Evolutionary conservation across 2,329 filamentous ascomycete species (phyloP), one percentile per base, ranked within the genome.

Genomic region (Aquanectria penicillioides): DNA sequence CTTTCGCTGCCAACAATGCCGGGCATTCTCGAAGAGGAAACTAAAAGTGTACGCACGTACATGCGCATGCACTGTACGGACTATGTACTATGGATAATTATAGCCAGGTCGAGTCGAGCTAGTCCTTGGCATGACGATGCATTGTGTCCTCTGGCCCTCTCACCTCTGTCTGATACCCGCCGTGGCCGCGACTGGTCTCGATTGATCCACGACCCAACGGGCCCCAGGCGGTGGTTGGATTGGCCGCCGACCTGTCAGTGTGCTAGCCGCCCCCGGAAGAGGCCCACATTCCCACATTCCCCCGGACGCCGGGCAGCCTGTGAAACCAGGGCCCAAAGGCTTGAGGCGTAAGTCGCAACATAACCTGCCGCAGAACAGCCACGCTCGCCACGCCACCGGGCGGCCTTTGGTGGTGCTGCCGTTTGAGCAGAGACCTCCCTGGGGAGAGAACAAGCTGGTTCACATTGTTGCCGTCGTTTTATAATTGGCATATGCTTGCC

Each of bases 291-390:
- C 61, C 63, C 59, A 49, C 59, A 48, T 56, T 52, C 38, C 36
- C 25, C 47, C 50, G 40, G 26, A 20, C 36, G 15, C 34, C 41
- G 26, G 43, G 41, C 43, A 18, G 37, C 51, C 59, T 59, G 44
- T 68, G 66, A 67, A 67, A 66, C 66, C 57, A 53, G 22, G 36
- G 18, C 47, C 25, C 36, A 57, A 34, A 50, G 22, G 31, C 31
- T 25, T 13, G 48, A 18, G 26, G 37, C 26, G 48, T 18, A 31
- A 61, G 57, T 6, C 47, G 59, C 59, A 68, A 65, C 65, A 61
- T 59, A 56, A 61, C 53, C 38, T 68, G 66, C 57, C 49, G 58
- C 64, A 65, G 65, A 67, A 65, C 38, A 59, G 63, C 57, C 52
- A 58, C 48, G 46, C 29, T n/a, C 22, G 17, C 46, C 25, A 37